These are phyloP conservation scores for Pisolithus albus DNA, from an alignment of 768 basidiomycete species.

Conservation along the genomic window DNA sequence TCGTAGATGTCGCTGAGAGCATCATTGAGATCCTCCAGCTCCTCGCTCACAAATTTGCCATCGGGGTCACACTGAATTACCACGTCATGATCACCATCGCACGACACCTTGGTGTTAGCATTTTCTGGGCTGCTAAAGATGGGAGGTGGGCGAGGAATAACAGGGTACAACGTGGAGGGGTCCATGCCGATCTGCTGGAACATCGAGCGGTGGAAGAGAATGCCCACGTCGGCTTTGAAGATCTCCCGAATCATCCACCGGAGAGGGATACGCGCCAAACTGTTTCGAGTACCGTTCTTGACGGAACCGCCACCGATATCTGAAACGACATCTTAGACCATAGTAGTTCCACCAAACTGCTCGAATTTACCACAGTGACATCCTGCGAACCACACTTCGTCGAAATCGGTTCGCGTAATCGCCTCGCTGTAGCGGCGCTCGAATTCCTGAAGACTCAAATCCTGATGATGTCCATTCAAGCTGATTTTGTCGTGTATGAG, in stretches of 20 bases:
- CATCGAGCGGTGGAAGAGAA: conserved; percentile 46
- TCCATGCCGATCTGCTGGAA: conserved; percentile 43
- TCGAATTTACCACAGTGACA: conserved; percentile 54
- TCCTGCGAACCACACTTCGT: conserved; percentile 80
- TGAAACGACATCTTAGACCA: conserved; percentile 17
- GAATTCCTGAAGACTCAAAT: conserved; percentile 24
- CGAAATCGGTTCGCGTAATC: conserved; percentile 46
- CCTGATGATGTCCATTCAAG: conserved; percentile 7
- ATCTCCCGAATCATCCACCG: conserved; percentile 75
- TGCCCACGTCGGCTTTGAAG: conserved; percentile 49
- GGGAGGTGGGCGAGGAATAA: conserved; percentile 37
- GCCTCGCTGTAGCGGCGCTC: conserved; percentile 35
- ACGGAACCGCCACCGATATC: conserved; percentile 75
- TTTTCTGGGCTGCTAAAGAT: conserved; percentile 18
- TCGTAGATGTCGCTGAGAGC: conserved; percentile 46
- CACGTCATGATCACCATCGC: neutral
- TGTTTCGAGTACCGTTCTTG: conserved; percentile 47
- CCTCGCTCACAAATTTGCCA: conserved; percentile 36
- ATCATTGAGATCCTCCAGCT: conserved; percentile 56
- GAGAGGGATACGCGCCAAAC: conserved; percentile 63
- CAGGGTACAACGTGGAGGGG: conserved; percentile 40
- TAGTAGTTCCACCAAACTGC: neutral
- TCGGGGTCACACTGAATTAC: neutral
- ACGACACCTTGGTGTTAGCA: conserved; percentile 22
- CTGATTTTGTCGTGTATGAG: neutral